Percentiles rank a stretch among this genome's conserved stretches.
Evolutionary conservation across 2,329 filamentous ascomycete species (phyloP).

Genomic region (Apiospora aurea): DNA sequence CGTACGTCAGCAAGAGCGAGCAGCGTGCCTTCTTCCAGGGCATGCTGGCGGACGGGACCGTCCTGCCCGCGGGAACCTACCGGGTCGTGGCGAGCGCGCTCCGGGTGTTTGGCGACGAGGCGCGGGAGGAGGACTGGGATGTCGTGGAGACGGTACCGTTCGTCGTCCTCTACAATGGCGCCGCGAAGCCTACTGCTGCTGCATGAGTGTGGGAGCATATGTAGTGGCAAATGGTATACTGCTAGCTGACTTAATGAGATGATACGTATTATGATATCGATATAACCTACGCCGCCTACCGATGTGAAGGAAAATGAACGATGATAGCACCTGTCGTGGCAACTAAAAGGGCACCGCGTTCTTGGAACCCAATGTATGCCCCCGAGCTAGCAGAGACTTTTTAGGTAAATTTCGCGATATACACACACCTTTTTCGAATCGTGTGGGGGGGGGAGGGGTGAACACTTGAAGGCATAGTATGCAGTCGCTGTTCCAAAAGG

Average conservation of each 20-base stretch:
- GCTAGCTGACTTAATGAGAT: not conserved
- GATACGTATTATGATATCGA: not conserved
- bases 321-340: not conserved
- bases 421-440: too few species aligned
- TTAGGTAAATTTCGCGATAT: too few species aligned
- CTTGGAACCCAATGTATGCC: not conserved
- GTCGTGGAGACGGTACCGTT: constrained; percentile 32
- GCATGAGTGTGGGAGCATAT: not conserved
- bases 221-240: not conserved
- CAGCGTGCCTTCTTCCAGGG: constrained; percentile 33
- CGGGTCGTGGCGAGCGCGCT: constrained; percentile 34
- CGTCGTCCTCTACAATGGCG: not conserved
- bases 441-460: too few species aligned
- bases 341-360: too few species aligned
- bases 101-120: constrained; percentile 38
- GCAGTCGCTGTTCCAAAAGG: not conserved
- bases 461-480: not conserved
- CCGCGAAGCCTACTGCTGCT: not conserved
- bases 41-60: constrained; percentile 32
- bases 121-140: constrained; percentile 37
- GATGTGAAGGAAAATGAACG: not conserved
- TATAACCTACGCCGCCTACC: not conserved
- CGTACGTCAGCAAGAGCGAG: not conserved
- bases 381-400: not conserved
- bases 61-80: constrained; percentile 37